Evolutionary conservation across 176 grass and related monocot genomes (phyloP).

Genomic region (Sorghum bicolor): Sorghum_bicolor_NCBIv3 NC_012879.2:10044001-10044500

Average conservation of each 20-base stretch:
- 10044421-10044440: neutral
- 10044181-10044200: neutral
- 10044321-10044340: neutral
- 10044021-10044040: conserved; percentile 71
- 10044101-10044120: conserved; percentile 6
- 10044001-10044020: conserved; percentile 56
- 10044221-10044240: neutral
- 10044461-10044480: conserved; percentile 82
- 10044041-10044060: conserved; percentile 42
- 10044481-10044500: conserved; percentile 77
- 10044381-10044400: neutral
- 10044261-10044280: neutral
- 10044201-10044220: neutral
- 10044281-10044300: neutral
- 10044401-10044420: neutral
- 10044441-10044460: neutral
- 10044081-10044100: conserved; percentile 86
- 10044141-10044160: neutral
- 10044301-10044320: neutral
- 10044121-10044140: neutral
- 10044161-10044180: neutral
- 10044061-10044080: conserved; percentile 58
- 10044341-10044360: neutral
- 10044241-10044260: neutral
- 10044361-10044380: neutral